A percentile compares a stretch with the other conserved stretches of the same genome.
These are phyloP conservation scores for Saturnispora dispora DNA, from an alignment of 805 yeast species.

Conservation along the genomic window DNA sequence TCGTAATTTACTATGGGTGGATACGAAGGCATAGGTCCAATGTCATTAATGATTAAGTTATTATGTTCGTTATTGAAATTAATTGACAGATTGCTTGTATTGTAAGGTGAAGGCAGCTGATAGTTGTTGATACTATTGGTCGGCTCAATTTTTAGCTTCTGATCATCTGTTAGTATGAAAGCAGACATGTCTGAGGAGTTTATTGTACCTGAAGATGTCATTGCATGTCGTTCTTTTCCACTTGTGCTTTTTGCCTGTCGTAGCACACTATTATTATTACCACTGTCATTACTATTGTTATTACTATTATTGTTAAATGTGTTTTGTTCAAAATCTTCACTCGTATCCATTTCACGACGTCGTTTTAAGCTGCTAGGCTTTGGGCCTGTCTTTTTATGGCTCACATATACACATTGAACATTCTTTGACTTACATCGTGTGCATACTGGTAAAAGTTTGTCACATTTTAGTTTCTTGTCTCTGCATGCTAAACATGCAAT, in stretches of 20 bases:
- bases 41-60: not conserved
- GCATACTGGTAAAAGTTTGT: conserved; percentile 21
- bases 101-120: not conserved
- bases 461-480: conserved; percentile 26
- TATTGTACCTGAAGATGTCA: not conserved
- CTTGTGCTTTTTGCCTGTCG: not conserved
- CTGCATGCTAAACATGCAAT: conserved; percentile 28
- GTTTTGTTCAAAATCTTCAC: not conserved
- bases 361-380: conserved; percentile 13
- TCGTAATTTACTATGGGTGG: conserved; percentile 5
- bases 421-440: conserved; percentile 18
- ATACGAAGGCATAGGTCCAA: conserved; percentile 8
- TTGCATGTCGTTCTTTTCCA: not conserved
- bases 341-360: not conserved
- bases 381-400: conserved; percentile 28
- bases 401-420: conserved; percentile 19
- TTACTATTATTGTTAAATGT: not conserved
- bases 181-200: conserved; percentile 1
- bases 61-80: not conserved
- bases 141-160: not conserved
- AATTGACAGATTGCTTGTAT: not conserved
- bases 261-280: not conserved
- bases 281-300: not conserved
- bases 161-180: conserved; percentile 3
- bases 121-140: not conserved